A percentile compares a stretch with the other conserved stretches of the same genome.
Evolutionary conservation across 495 filamentous ascomycete species (phyloP).

Genomic region (Xylaria curta): DNA sequence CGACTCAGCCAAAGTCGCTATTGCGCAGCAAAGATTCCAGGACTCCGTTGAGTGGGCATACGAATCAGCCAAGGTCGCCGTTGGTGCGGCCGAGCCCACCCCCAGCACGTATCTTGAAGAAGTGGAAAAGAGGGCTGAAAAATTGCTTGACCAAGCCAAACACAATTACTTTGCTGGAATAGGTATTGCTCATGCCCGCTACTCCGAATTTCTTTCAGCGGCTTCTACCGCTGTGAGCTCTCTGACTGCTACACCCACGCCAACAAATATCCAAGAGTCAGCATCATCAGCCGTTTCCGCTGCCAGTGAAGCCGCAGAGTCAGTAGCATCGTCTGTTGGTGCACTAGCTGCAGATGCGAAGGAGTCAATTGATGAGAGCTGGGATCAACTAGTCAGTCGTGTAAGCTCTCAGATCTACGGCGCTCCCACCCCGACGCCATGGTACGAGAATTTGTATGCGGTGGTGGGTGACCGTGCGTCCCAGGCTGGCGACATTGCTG

Average conservation of each 20-base stretch:
- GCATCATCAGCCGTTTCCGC: slow-evolving; percentile 47
- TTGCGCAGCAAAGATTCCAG: slow-evolving; percentile 65
- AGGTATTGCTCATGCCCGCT: slow-evolving; percentile 77
- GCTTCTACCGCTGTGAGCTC: slow-evolving; percentile 67
- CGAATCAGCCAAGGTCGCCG: slow-evolving; percentile 62
- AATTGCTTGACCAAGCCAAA: slow-evolving; percentile 66
- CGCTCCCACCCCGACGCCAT: slow-evolving; percentile 66
- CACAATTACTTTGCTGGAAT: slow-evolving; percentile 79
- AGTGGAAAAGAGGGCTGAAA: slow-evolving; percentile 59
- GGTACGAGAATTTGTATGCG: slow-evolving; percentile 55
- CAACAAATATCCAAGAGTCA: slow-evolving; percentile 51
- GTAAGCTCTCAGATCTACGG: slow-evolving; percentile 77
- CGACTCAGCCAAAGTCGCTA: slow-evolving; percentile 62
- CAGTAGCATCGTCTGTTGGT: slow-evolving; percentile 35
- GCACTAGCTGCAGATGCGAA: slow-evolving; percentile 49
- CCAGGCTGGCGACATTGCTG: slow-evolving; percentile 35
- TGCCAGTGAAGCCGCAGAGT: slow-evolving; percentile 38
- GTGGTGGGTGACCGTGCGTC: slow-evolving; percentile 38
- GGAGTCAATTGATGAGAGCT: slow-evolving; percentile 56
- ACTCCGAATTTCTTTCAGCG: slow-evolving; percentile 72
- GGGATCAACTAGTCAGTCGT: slow-evolving; percentile 70
- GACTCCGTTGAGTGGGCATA: slow-evolving; percentile 70
- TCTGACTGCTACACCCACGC: slow-evolving; percentile 55
- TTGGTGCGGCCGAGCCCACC: slow-evolving; percentile 58
- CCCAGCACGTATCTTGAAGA: slow-evolving; percentile 54